Evolutionary conservation across 352 stramenopile species (phyloP), one percentile per base, ranked within the genome.

Genomic region (Globisporangium megalacanthum): DNA sequence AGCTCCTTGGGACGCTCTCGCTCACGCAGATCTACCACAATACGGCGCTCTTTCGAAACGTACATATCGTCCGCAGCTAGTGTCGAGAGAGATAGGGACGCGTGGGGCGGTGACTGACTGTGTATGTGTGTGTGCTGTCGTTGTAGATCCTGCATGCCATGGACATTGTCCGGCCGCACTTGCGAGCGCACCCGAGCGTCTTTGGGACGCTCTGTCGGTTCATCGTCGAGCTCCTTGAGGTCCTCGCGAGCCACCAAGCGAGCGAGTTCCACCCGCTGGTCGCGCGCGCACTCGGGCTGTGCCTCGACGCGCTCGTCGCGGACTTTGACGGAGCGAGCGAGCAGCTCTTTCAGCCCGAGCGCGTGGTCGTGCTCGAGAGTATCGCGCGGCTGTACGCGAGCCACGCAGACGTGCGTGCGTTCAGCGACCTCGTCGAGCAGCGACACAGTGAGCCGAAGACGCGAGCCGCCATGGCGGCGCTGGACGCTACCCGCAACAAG

Each of bases 11-110:
- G 3, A 70, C 70, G 13, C 64, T 89, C 6, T 89, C 82, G 37
- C 61, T 92, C 20, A 88, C 79, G 25, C 65, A 83, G 35, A 69
- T 92, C 36, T 92, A 89, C 55, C 70, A 84, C 54, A 86, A 87
- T 56, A 68, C 71, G 3, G 58, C 62, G 14, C 65, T 82, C 22
- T 86, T 88, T 47, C 70, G 82, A 44, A 83, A 86, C 39, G 78
- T 90, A 69, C 47, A 75, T 69, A 6, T 10, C 35, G n/a, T n/a
- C n/a, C n/a, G 19, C 19, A 9, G 8, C 25, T 6, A 14, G 22
- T 19, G 3, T 4, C 15, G 11, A 39, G 2, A 29, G 25, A 29
- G 25, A n/a, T n/a, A 29, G 25, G 25, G 25, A 29, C 25, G 25
- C 25, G 25, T 29, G 25, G 25, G 25, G 25, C 25, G 25, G 25